Percentiles rank a stretch among this genome's conserved stretches.
These are phyloP conservation scores for Gaultheria prostrata DNA, from an alignment of 148 eudicot species.

Conservation along the genomic window DNA sequence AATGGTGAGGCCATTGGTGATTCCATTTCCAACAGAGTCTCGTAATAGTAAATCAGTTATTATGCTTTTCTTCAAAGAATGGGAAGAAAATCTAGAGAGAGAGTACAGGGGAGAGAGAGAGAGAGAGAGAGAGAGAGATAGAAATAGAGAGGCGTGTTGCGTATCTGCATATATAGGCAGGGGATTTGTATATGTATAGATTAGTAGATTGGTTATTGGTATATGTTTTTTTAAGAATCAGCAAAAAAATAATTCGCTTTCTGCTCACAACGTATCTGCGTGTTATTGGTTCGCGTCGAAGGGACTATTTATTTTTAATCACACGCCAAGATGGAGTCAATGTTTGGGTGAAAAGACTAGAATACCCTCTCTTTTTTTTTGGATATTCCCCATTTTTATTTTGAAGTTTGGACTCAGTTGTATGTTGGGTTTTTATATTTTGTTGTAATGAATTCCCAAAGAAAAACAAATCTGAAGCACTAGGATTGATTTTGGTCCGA, in stretches of 20 bases:
- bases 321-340: no score
- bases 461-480: not conserved
- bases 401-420: not conserved
- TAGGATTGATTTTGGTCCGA: not conserved
- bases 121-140: not conserved
- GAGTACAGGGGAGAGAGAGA: not conserved
- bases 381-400: not conserved
- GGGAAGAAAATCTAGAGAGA: constrained; percentile 7
- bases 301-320: no score
- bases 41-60: not conserved
- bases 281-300: no score
- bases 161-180: no score
- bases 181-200: not conserved
- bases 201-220: not conserved
- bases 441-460: no score
- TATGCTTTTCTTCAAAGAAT: not conserved
- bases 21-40: not conserved
- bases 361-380: not conserved
- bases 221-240: no score
- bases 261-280: no score
- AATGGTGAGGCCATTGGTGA: not conserved
- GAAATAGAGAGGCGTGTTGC: not conserved
- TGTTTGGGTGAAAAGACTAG: not conserved
- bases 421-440: not conserved
- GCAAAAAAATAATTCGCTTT: no score